A percentile compares a stretch with the other conserved stretches of the same genome.
These are phyloP conservation scores for Aegle marmelos DNA, from an alignment of 345 rosid genomes.

Conservation along the genomic window DNA sequence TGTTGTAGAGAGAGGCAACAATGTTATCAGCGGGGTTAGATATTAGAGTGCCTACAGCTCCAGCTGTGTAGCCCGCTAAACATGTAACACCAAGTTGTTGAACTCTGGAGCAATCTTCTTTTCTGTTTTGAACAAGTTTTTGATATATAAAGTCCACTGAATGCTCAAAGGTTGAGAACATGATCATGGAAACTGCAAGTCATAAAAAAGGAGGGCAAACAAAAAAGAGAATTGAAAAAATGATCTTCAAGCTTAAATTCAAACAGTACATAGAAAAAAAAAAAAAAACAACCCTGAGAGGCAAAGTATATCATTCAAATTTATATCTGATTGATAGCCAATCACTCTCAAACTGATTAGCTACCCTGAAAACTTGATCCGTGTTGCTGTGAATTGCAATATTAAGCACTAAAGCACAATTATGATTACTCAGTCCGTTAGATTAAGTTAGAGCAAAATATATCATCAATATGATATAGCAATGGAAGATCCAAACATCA, in stretches of 20 bases:
- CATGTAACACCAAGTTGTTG: slow-evolving; percentile 55
- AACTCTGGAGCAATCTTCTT: slow-evolving; percentile 44
- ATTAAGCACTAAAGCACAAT: neutral
- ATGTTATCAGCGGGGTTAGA: slow-evolving; percentile 65
- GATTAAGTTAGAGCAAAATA: neutral
- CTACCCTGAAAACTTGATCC: neutral
- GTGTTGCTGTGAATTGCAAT: neutral
- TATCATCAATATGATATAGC: neutral
- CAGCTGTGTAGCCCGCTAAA: slow-evolving; percentile 52
- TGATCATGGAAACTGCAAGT: slow-evolving; percentile 52
- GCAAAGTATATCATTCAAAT: neutral
- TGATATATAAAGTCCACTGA: slow-evolving; percentile 39
- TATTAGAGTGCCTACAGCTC: slow-evolving; percentile 45
- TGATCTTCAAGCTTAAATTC: neutral
- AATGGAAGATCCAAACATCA: slow-evolving; percentile 1
- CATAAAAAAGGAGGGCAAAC: slow-evolving; percentile 4
- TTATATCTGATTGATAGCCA: neutral
- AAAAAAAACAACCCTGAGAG: neutral
- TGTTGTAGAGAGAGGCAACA: slow-evolving; percentile 53
- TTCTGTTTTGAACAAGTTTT: slow-evolving; percentile 30
- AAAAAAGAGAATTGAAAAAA: neutral
- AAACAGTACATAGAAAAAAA: neutral
- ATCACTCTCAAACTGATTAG: neutral
- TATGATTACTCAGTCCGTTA: slow-evolving; percentile 1
- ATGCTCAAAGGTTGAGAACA: slow-evolving; percentile 57